Evolutionary conservation across 2,329 filamentous ascomycete species (phyloP), one percentile per base, ranked within the genome.

Genomic region (Simplicillium sp.): DNA sequence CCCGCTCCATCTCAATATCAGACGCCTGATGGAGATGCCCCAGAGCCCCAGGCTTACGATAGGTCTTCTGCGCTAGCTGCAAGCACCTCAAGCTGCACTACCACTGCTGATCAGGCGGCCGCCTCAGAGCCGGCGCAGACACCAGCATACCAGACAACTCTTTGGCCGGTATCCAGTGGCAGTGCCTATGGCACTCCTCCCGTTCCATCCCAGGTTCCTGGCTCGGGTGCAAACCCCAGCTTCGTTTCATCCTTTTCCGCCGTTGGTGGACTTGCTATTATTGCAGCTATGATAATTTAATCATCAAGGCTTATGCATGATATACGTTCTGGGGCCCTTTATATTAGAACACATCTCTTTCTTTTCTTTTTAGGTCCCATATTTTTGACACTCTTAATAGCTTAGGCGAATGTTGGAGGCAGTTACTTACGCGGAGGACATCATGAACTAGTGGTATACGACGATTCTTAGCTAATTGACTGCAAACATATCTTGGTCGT

Each of bases 251-350:
- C 50, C 3, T 36, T 60, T 9, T 36, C 43, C 7, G 46, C 40
- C 2, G 44, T 60, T 32, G 46, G 46, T 8, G 48, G 48, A n/a
- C 37, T 61, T 2, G 42, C 55, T 13, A 18, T 60, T 6, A 40
- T 58, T 42, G 54, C 48, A 28, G 49, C 45, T 17, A 47, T 55
- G 37, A 50, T 55, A 12, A 48, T 54, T 39, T 55, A 46, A 41
- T 18, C 25, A 39, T 29, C 28, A 12, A 31, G 36, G 7, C 14
- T 16, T 25, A 38, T 20, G 14, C 36, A 25, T 44, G 28, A 38
- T 39, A 32, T 38, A 41, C 31, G 32, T 41, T 28, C 41, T 37
- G 43, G 39, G 43, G 39, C 43, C 39, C 38, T 41, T 39, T 44
- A 41, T 44, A 41, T 36, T 44, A 44, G 6, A 39, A 38, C 39